Conservation (phyloP, 352 stramenopile species). For the Bremia lactucae region DNA sequence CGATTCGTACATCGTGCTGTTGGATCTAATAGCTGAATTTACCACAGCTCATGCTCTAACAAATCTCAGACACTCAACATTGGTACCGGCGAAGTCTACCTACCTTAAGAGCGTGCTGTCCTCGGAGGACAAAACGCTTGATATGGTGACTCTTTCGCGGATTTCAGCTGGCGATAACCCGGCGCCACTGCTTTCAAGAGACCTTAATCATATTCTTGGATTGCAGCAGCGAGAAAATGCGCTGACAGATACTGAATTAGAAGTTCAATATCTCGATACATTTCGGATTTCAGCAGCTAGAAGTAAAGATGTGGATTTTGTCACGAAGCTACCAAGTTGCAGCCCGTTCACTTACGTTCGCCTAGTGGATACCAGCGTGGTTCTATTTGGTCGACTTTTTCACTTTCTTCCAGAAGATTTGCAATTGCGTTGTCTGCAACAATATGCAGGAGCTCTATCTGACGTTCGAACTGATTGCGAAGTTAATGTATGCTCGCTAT, state of each 20-base stretch:
- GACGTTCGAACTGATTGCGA: slow-evolving; percentile 54
- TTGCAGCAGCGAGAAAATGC: slow-evolving; percentile 61
- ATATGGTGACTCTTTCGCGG: slow-evolving; percentile 42
- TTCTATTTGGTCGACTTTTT: slow-evolving; percentile 68
- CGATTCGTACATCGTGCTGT: slow-evolving; percentile 70
- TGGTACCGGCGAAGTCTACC: slow-evolving; percentile 49
- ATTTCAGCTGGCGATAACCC: slow-evolving; percentile 55
- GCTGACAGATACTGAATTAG: slow-evolving; percentile 72
- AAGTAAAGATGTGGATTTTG: slow-evolving; percentile 15
- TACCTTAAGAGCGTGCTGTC: slow-evolving; percentile 53
- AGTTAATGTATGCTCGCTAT: slow-evolving; percentile 66
- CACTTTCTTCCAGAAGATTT: slow-evolving; percentile 74
- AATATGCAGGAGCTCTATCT: slow-evolving; percentile 53
- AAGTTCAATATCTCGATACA: slow-evolving; percentile 74
- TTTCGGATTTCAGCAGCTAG: slow-evolving; percentile 47
- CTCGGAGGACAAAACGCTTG: slow-evolving; percentile 42
- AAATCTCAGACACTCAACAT: slow-evolving; percentile 43
- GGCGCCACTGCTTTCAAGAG: slow-evolving; percentile 52
- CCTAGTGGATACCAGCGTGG: slow-evolving; percentile 66
- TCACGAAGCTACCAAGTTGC: slow-evolving; percentile 28
- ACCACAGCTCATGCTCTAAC: slow-evolving; percentile 72
- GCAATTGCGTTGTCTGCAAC: slow-evolving; percentile 71
- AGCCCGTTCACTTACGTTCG: slow-evolving; percentile 77
- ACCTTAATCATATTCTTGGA: slow-evolving; percentile 67
- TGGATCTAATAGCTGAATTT: slow-evolving; percentile 72